Base-by-base conservation (phyloP, 108 stramenopile species). In the Skeletonema menzelii region DNA sequence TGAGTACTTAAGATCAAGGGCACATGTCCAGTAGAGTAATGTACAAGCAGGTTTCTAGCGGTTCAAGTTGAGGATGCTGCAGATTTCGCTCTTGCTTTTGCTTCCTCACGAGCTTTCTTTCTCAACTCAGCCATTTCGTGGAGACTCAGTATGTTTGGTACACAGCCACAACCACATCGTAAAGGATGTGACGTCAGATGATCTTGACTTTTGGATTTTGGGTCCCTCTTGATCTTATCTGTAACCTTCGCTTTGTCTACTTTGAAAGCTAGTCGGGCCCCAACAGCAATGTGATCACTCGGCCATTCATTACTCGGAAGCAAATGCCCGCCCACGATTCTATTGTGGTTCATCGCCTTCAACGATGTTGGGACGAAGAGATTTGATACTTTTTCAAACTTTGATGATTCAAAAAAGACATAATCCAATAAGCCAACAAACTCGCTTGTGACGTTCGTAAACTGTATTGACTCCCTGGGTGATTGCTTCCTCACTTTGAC, bases 381-480 rank as follows among this genome's bases (percentile, higher is more conserved):
- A 11, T 69, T 79, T 3, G 76, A 73, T 8, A 55, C 44, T 64
- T 86, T 80, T 40, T 79, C 69, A 37, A 95, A 75, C 6, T 58
- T 26, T 0, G 73, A 28, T 19, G 64, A 3, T 6, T 85, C 80
- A 59, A 65, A 87, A 40, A 96, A 83, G 14, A 96, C 82, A 63
- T 96, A 93, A 69, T 96, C 95, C 40, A 96, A 60, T 8, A 66
- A 60, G n/a, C 89, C 91, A 8, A 89, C 91, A 71, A 96, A 96
- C 56, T 87, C 87, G 53, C 44, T 60, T 8, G 95, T 96, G 20
- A 96, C 88, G 59, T 96, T 96, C 26, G 92, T 92, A 75, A 96
- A 96, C 10, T 85, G 72, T 32, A 91, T 47, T 4, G 46, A 26
- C 63, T 92, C 90, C 37, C 72, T 67, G 15, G 67, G 15, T 4